Base-by-base conservation (phyloP, 257 asterid genomes). In the Solanum pimpinellifolium region DNA sequence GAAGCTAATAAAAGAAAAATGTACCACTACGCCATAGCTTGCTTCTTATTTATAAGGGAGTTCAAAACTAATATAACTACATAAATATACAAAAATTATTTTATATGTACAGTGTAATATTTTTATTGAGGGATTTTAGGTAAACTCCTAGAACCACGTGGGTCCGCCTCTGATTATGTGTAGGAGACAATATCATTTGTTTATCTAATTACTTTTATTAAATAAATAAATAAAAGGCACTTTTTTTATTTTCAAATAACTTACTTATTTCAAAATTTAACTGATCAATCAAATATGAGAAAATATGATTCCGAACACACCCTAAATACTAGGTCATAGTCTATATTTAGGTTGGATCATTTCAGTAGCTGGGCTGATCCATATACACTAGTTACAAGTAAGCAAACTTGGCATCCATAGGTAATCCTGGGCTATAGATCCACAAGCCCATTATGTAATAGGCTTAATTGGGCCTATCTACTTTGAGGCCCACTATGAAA, bases 81-180 rank as follows among this genome's bases (percentile, higher is more conserved):
- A 15, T 49, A 15, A 49, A 49, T 49, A 15, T 15, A 49, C 1
- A 49, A 49, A 49, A 49, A 14, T 5, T 49, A 49, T 9, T 8
- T 49, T 15, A 49, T 49, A 49, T 49, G 6, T 14, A 46, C 16
- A 1, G 0, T 46, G 6, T 4, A 49, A 49, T 15, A 31, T 49
- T 49, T 15, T 49, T 49, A 20, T 7, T 5, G 0, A 49, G 3
- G 1, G 0, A 15, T 49, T 49, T 49, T 0, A 1, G 1, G 6
- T 15, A 21, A 14, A 15, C 8, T 8, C 59, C 1, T 49, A 5
- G 3, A 49, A 49, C 9, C 21, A 49, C 9, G 3, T 49, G 60
- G 9, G 0, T 0, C 3, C 3, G 0, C 3, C 9, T 0, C 23
- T 49, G 3, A 1, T 49, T 49, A 3, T 9, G 62, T 52, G 23